These are phyloP conservation scores for Eucalyptus curtisii DNA, from an alignment of 345 rosid genomes.

Conservation along the genomic window DNA sequence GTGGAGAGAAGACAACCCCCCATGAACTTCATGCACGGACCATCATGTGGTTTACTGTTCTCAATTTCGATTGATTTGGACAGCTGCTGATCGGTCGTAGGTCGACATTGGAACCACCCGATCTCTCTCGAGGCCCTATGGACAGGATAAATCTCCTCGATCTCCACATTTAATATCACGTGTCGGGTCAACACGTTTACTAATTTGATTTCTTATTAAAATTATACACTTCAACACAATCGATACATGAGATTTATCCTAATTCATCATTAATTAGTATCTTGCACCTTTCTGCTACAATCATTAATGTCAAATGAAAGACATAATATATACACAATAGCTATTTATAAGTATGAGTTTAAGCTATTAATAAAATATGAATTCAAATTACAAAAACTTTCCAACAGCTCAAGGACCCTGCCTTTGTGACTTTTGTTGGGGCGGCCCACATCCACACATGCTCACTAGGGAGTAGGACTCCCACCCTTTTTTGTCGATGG, in stretches of 20 bases:
- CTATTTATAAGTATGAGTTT: too few relatives aligned
- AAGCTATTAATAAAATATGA: too few relatives aligned
- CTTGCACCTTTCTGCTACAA: accelerated
- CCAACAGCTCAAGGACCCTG: accelerated
- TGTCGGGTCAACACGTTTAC: not conserved
- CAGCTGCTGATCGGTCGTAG: not conserved
- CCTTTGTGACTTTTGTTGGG: accelerated
- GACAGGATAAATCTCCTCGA: not conserved
- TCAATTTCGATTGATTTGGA: not conserved
- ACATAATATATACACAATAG: accelerated
- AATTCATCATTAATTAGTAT: not conserved
- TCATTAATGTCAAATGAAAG: too few relatives aligned
- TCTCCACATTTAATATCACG: not conserved
- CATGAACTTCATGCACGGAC: conserved; percentile 5
- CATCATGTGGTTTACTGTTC: not conserved
- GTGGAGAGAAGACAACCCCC: not conserved
- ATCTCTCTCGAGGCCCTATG: not conserved
- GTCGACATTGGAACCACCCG: not conserved
- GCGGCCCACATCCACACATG: accelerated
- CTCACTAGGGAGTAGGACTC: too few relatives aligned
- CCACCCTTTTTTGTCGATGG: accelerated
- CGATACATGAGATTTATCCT: accelerated
- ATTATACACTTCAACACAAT: accelerated
- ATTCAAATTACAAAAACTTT: too few relatives aligned
- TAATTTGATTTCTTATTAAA: accelerated